A percentile compares a stretch with the other conserved stretches of the same genome.
Conservation (phyloP, 225 moss, liverwort and hornwort species). For the Polytrichum formosum region DNA sequence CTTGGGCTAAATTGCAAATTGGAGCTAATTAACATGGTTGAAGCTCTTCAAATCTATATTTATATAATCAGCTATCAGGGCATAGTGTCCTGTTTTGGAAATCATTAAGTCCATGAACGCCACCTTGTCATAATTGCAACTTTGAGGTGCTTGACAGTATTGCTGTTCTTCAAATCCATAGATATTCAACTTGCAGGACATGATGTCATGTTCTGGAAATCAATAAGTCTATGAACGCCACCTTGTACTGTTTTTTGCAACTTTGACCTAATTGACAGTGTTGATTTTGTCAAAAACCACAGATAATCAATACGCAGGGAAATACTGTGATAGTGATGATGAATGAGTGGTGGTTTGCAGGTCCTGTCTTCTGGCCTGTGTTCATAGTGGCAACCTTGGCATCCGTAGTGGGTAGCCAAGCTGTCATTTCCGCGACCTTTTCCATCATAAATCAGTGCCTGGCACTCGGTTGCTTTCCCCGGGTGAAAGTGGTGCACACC, state of each 20-base stretch:
- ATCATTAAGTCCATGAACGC: neutral
- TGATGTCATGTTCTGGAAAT: no score
- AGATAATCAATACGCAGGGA: no score
- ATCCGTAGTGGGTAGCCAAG: constrained; percentile 87
- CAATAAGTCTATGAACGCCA: neutral
- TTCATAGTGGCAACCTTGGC: constrained; percentile 67
- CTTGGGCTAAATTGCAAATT: no score
- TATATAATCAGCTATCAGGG: no score
- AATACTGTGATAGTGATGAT: no score
- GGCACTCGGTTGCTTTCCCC: constrained; percentile 82
- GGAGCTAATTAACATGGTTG: no score
- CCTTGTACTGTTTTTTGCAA: neutral
- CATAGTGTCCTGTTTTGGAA: no score
- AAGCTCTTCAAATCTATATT: no score
- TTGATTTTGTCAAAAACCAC: no score
- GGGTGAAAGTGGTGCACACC: constrained; percentile 84
- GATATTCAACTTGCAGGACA: no score
- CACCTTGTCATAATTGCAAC: neutral
- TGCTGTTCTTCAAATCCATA: no score
- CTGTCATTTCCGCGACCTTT: constrained; percentile 82
- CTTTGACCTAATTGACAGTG: neutral
- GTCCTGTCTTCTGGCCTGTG: constrained; percentile 46
- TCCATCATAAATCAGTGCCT: constrained; percentile 79
- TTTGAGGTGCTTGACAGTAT: no score
- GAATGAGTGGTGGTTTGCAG: neutral